Conservation (phyloP, 2,329 filamentous ascomycete species). For the Fusarium humuli region DNA sequence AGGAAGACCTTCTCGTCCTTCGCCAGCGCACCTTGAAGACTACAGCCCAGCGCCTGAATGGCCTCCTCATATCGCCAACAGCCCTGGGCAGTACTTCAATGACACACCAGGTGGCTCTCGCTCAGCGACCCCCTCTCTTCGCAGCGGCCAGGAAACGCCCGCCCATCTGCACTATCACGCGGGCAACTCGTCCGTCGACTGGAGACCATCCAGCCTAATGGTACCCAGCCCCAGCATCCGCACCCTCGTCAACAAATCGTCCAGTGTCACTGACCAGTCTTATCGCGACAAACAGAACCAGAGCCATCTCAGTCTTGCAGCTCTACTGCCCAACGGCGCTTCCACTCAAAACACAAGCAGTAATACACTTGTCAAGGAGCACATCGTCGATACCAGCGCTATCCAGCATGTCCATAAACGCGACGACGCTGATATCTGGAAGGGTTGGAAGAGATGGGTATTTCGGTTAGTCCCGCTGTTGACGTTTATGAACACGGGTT, state of each 20-base stretch:
- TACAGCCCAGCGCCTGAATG: slow-evolving; percentile 42
- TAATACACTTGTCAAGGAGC: slow-evolving; percentile 48
- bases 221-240: slow-evolving; percentile 37
- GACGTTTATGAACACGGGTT: slow-evolving; percentile 55
- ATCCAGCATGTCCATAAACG: slow-evolving; percentile 58
- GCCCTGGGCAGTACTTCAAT: slow-evolving; percentile 42
- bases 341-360: slow-evolving; percentile 39
- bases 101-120: slow-evolving; percentile 43
- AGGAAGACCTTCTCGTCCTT: slow-evolving; percentile 30
- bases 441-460: slow-evolving; percentile 57
- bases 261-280: slow-evolving; percentile 39
- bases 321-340: slow-evolving; percentile 51
- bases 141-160: slow-evolving; percentile 45
- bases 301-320: slow-evolving; percentile 57
- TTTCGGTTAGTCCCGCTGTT: slow-evolving; percentile 55
- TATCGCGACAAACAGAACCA: slow-evolving; percentile 51
- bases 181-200: slow-evolving; percentile 46
- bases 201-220: slow-evolving; percentile 48
- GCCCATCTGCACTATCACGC: slow-evolving; percentile 28
- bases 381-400: slow-evolving; percentile 44
- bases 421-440: slow-evolving; percentile 58
- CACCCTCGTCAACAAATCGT: slow-evolving; percentile 27
- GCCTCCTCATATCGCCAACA: slow-evolving; percentile 40
- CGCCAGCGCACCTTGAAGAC: slow-evolving; percentile 40
- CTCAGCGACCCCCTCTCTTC: slow-evolving; percentile 45